Conservation (phyloP, 1,139 yeast genomes). For the Kodamaea arcana region DNA sequence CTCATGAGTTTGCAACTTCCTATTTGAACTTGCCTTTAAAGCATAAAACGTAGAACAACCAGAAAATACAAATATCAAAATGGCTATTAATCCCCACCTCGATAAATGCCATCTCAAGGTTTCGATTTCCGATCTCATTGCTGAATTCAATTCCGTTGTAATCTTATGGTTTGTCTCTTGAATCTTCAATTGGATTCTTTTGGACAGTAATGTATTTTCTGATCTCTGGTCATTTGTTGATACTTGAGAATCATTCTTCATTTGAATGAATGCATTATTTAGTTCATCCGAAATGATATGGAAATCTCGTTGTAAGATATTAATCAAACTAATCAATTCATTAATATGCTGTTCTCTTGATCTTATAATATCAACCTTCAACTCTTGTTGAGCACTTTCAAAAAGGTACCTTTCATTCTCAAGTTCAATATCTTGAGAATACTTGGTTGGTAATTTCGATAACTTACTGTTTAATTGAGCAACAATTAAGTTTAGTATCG, state of each 20-base stretch:
- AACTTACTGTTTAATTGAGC: slow-evolving; percentile 52
- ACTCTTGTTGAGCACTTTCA: slow-evolving; percentile 89
- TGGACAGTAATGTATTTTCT: slow-evolving; percentile 75
- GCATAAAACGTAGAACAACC: slow-evolving; percentile 42
- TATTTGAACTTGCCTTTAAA: slow-evolving; percentile 25
- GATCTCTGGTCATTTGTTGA: slow-evolving; percentile 84
- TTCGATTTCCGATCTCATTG: slow-evolving; percentile 82
- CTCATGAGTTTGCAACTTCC: slow-evolving; percentile 20
- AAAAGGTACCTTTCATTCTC: slow-evolving; percentile 86
- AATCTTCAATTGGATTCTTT: slow-evolving; percentile 62
- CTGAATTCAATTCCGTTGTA: slow-evolving; percentile 76
- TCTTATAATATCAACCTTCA: slow-evolving; percentile 73
- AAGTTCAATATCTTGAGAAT: slow-evolving; percentile 64
- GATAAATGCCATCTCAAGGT: slow-evolving; percentile 91
- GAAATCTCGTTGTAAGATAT: slow-evolving; percentile 69
- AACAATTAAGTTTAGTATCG: slow-evolving; percentile 47
- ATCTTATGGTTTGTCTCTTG: slow-evolving; percentile 87
- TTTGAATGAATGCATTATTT: slow-evolving; percentile 61
- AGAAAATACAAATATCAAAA: slow-evolving; percentile 40
- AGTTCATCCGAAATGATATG: slow-evolving; percentile 72
- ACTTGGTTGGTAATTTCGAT: slow-evolving; percentile 52
- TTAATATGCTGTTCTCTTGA: slow-evolving; percentile 70
- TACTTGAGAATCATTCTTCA: slow-evolving; percentile 75
- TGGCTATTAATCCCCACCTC: slow-evolving; percentile 74
- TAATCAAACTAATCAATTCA: slow-evolving; percentile 62